Evolutionary conservation across 345 rosid species (phyloP).

Genomic region (Aquilaria sinensis): DNA sequence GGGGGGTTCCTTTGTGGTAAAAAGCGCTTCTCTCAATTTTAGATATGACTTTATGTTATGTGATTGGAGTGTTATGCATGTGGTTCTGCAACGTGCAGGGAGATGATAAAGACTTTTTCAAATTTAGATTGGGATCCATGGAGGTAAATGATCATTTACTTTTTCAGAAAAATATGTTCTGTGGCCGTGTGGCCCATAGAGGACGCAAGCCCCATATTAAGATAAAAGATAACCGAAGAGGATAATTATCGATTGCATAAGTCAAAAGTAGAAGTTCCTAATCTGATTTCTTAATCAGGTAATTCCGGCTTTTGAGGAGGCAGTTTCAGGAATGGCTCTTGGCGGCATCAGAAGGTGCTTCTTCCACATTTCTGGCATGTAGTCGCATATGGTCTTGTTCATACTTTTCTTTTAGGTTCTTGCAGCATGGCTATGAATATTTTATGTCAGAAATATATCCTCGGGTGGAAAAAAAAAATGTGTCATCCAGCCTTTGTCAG

Average conservation of each 20-base stretch:
- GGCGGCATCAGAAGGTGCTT: slow-evolving; percentile 87
- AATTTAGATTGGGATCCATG: slow-evolving; percentile 68
- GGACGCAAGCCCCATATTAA: neutral
- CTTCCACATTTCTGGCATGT: slow-evolving; percentile 14
- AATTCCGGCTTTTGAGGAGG: slow-evolving; percentile 95
- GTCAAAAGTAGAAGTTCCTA: neutral
- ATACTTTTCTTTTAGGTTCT: neutral
- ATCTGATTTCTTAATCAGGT: slow-evolving; percentile 40
- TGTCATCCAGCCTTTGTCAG: no score
- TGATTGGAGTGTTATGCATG: neutral
- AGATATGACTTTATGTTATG: neutral
- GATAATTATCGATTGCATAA: neutral
- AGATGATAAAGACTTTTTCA: slow-evolving; percentile 78
- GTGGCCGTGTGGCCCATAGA: neutral
- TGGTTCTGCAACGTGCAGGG: slow-evolving; percentile 48
- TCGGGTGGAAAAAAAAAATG: neutral
- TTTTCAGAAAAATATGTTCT: slow-evolving; percentile 1
- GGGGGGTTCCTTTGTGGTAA: slow-evolving; percentile 95
- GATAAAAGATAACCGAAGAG: neutral
- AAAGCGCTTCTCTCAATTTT: slow-evolving; percentile 7
- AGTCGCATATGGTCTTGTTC: neutral
- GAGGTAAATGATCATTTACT: slow-evolving; percentile 37
- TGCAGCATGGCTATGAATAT: neutral
- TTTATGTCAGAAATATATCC: neutral
- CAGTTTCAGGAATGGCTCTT: slow-evolving; percentile 79